Conservation (phyloP, 805 yeast genomes). For the Metschnikowia matae region DNA sequence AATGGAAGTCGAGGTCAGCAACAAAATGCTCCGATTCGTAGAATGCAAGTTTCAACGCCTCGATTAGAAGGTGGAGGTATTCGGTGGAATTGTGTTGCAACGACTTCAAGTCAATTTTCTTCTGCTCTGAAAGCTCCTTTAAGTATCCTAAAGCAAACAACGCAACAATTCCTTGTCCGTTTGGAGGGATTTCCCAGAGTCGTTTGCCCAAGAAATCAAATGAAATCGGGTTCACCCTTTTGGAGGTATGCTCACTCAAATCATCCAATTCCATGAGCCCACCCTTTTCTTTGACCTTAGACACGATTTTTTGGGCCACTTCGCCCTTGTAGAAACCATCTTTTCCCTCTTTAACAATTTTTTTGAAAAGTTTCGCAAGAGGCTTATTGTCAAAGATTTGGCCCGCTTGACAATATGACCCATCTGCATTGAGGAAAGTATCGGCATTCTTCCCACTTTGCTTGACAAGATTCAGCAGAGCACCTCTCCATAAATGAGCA, state of each 20-base stretch:
- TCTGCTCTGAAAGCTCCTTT: constrained; percentile 46
- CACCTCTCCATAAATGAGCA: constrained; percentile 45
- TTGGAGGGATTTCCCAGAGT: constrained; percentile 83
- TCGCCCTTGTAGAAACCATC: constrained; percentile 67
- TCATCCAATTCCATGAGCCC: constrained; percentile 58
- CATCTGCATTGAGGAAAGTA: constrained; percentile 11
- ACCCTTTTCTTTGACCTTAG: constrained; percentile 47
- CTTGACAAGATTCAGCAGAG: constrained; percentile 34
- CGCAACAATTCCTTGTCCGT: constrained; percentile 78
- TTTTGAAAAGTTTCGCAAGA: constrained; percentile 50
- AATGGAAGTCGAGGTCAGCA: constrained; percentile 50
- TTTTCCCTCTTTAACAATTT: constrained; percentile 54
- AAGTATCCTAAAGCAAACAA: constrained; percentile 65
- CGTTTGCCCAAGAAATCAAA: constrained; percentile 47
- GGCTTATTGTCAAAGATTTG: constrained; percentile 45
- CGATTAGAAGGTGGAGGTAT: constrained; percentile 66
- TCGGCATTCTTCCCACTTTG: constrained; percentile 30
- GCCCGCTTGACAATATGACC: constrained; percentile 22
- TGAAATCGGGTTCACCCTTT: constrained; percentile 62
- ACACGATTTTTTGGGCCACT: constrained; percentile 63
- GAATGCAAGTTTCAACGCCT: constrained; percentile 67
- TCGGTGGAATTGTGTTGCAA: constrained; percentile 64
- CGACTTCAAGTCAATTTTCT: constrained; percentile 37
- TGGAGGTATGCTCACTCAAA: constrained; percentile 52
- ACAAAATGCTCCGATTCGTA: constrained; percentile 73